phyloP scores from a whole-genome alignment of 2,329 filamentous ascomycete species.

The Microcyclosporella mali region DNA sequence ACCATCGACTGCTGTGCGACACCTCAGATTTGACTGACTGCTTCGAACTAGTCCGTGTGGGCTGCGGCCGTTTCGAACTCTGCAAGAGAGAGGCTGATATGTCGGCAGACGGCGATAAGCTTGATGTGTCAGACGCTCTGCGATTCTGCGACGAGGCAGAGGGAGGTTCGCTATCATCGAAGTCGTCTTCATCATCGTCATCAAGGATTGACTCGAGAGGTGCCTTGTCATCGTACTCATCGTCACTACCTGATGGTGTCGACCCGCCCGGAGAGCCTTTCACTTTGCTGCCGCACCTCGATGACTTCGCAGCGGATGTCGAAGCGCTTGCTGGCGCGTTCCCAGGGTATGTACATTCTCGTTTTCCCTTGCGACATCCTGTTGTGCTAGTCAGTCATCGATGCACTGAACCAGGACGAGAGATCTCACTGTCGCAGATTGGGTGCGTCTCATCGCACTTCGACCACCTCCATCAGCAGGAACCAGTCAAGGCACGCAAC shows the following conservation, averaged over 20 bases:
- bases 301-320: constrained; percentile 35
- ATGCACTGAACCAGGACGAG: background rate
- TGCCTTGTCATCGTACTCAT: constrained; percentile 37
- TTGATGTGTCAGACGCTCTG: constrained; percentile 37
- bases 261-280: constrained; percentile 41
- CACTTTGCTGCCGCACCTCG: constrained; percentile 40
- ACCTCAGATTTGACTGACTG: constrained; percentile 20
- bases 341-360: constrained; percentile 87
- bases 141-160: constrained; percentile 26
- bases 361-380: constrained; percentile 86
- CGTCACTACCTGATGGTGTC: constrained; percentile 48
- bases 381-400: constrained; percentile 11
- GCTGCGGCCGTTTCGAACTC: constrained; percentile 11
- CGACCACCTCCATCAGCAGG: constrained; percentile 15
- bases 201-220: constrained; percentile 40
- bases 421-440: constrained; percentile 63
- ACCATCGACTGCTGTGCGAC: constrained; percentile 25
- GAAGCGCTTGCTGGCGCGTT: constrained; percentile 47
- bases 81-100: constrained; percentile 14
- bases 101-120: constrained; percentile 49
- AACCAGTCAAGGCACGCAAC: background rate
- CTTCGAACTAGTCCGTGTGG: constrained; percentile 17
- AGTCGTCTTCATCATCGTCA: constrained; percentile 42
- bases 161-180: constrained; percentile 18
- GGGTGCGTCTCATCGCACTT: constrained; percentile 89